These are phyloP conservation scores for Davidsoniella neocaledoniae DNA, from an alignment of 2,329 filamentous ascomycete species.

Conservation along the genomic window DNA sequence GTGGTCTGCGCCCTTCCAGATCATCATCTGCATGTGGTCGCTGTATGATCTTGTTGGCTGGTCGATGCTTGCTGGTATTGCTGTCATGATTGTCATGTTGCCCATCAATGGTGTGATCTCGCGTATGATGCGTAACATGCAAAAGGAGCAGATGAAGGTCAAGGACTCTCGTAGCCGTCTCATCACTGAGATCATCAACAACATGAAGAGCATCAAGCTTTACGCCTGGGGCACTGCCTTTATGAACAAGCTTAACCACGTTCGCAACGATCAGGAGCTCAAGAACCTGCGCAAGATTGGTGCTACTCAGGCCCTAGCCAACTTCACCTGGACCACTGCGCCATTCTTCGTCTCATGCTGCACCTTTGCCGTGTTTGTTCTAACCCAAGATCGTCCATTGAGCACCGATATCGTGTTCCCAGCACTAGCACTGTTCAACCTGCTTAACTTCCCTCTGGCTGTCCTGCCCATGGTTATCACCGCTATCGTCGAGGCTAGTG, in stretches of 20 bases:
- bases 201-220: conserved; percentile 99
- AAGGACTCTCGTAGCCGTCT: conserved; percentile 85
- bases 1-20: conserved; percentile 96
- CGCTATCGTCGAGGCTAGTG: conserved; percentile 85
- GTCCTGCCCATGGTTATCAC: conserved; percentile 97
- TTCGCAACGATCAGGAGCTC: conserved; percentile 88
- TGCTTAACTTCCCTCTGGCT: conserved; percentile 85
- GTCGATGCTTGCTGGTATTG: conserved; percentile 91
- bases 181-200: conserved; percentile 96
- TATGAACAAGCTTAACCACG: conserved; percentile 91
- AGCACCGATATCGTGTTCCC: conserved; percentile 95
- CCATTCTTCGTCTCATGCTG: conserved; percentile 95
- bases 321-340: conserved; percentile 95
- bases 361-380: conserved; percentile 86
- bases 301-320: conserved; percentile 81
- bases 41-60: conserved; percentile 87
- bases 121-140: conserved; percentile 79
- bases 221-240: conserved; percentile 97
- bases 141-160: conserved; percentile 98
- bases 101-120: conserved; percentile 88
- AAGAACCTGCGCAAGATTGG: conserved; percentile 94
- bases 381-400: conserved; percentile 63
- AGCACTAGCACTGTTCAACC: conserved; percentile 82
- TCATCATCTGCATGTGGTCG: conserved; percentile 85
- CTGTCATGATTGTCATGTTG: conserved; percentile 93